phyloP scores from a whole-genome alignment of 306 rosid species.

The Purshia tridentata region DNA sequence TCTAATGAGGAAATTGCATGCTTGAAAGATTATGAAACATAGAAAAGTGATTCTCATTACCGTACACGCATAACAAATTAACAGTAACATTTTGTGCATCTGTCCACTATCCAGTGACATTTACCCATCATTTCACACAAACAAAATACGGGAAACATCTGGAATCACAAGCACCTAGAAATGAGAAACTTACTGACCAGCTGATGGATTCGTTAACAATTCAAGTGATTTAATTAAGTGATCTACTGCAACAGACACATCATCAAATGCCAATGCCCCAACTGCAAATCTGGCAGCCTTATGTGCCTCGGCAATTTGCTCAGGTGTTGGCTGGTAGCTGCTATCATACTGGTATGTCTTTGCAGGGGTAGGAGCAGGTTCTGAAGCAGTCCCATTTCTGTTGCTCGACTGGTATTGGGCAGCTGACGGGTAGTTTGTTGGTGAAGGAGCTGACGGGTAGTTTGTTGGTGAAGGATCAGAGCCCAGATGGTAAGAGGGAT shows the following conservation, averaged over 20 bases:
- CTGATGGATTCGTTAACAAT: constrained; percentile 85
- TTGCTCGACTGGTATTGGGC: constrained; percentile 46
- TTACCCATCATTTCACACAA: constrained; percentile 33
- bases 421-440: constrained; percentile 45
- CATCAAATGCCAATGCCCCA: constrained; percentile 98
- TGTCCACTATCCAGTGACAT: constrained; percentile 26
- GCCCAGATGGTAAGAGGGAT: constrained; percentile 59
- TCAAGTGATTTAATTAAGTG: constrained; percentile 83
- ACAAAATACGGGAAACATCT: constrained; percentile 23
- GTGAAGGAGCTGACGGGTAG: constrained; percentile 57
- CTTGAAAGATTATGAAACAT: not conserved
- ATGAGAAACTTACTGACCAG: constrained; percentile 38
- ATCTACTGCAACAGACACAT: constrained; percentile 84
- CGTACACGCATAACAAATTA: not conserved
- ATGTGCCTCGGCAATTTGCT: constrained; percentile 93
- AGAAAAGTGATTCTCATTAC: not conserved
- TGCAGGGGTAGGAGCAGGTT: constrained; percentile 40
- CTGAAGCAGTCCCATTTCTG: constrained; percentile 51
- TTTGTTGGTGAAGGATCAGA: constrained; percentile 46
- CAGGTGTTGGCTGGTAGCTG: constrained; percentile 82
- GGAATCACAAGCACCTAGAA: constrained; percentile 13
- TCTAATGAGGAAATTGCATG: not conserved
- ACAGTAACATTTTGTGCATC: not conserved
- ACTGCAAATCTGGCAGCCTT: constrained; percentile 99
- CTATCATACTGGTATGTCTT: constrained; percentile 70